Percentiles rank a stretch among this genome's conserved stretches.
Evolutionary conservation across 2,329 filamentous ascomycete species (phyloP).

Genomic region (Trichoderma sp.): DNA sequence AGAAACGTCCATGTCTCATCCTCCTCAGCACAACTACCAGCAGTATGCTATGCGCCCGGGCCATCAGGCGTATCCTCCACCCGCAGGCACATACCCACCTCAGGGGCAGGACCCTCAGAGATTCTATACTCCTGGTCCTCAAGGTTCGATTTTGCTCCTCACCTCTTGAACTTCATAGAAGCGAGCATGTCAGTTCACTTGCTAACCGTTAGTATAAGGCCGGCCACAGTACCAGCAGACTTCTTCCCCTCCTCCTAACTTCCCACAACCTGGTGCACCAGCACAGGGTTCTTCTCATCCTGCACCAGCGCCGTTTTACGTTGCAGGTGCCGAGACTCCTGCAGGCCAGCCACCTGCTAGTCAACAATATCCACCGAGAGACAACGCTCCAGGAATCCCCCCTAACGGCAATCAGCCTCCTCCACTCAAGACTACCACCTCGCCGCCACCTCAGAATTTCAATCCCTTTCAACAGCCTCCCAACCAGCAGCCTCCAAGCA

Average conservation of each 20-base stretch:
- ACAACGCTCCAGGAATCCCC: slow-evolving; percentile 53
- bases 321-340: slow-evolving; percentile 56
- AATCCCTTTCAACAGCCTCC: slow-evolving; percentile 47
- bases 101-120: slow-evolving; percentile 62
- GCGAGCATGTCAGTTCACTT: neutral
- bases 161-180: neutral
- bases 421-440: slow-evolving; percentile 54
- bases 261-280: slow-evolving; percentile 54
- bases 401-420: slow-evolving; percentile 51
- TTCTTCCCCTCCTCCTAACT: slow-evolving; percentile 55
- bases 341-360: slow-evolving; percentile 35
- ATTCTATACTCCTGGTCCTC: slow-evolving; percentile 59
- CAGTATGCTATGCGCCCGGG: slow-evolving; percentile 61
- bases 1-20: slow-evolving; percentile 94
- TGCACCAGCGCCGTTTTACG: slow-evolving; percentile 64
- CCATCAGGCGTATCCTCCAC: slow-evolving; percentile 47
- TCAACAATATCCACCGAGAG: slow-evolving; percentile 55
- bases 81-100: slow-evolving; percentile 40
- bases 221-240: slow-evolving; percentile 50
- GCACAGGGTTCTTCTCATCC: slow-evolving; percentile 30
- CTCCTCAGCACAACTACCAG: slow-evolving; percentile 77
- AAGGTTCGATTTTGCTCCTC: slow-evolving; percentile 13
- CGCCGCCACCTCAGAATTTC: slow-evolving; percentile 49
- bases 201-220: slow-evolving; percentile 37
- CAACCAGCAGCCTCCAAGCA: slow-evolving; percentile 32